Percentiles rank a stretch among this genome's conserved stretches.
phyloP scores from a whole-genome alignment of 345 rosid species.

The Crucihimalaya himalaica region DNA sequence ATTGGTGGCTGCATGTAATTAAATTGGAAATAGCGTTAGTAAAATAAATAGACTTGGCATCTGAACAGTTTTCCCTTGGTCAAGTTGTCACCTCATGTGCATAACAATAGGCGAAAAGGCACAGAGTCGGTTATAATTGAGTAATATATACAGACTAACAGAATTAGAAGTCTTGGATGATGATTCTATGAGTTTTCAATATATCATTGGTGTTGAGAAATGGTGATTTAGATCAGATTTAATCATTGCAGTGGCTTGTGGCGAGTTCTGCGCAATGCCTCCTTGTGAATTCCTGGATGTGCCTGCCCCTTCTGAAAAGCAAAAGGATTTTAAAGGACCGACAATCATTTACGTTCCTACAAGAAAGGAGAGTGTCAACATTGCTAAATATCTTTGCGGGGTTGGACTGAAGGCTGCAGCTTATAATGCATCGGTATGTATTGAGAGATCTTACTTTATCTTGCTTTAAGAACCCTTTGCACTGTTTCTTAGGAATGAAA shows the following conservation, averaged over 20 bases:
- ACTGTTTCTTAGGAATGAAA: neutral
- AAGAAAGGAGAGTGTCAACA: constrained; percentile 72
- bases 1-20: neutral
- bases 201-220: neutral
- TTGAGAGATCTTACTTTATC: neutral
- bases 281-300: constrained; percentile 39
- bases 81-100: neutral
- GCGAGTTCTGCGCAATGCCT: constrained; percentile 61
- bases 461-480: neutral
- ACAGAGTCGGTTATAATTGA: neutral
- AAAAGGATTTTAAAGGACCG: constrained; percentile 62
- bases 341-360: constrained; percentile 92
- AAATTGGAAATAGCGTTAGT: neutral
- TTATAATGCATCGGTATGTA: constrained; percentile 75
- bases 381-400: constrained; percentile 64
- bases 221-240: neutral
- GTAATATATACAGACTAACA: constrained; percentile 14
- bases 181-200: neutral
- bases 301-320: constrained; percentile 35
- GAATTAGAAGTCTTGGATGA: neutral
- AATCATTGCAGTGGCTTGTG: constrained; percentile 62
- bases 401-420: constrained; percentile 87
- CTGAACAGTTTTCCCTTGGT: neutral
- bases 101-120: neutral
- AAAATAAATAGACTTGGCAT: neutral